A percentile compares a stretch with the other conserved stretches of the same genome.
Evolutionary conservation across 1,284 basidiomycete genomes (phyloP).

Genomic region (Fomitopsis pinicola): DNA sequence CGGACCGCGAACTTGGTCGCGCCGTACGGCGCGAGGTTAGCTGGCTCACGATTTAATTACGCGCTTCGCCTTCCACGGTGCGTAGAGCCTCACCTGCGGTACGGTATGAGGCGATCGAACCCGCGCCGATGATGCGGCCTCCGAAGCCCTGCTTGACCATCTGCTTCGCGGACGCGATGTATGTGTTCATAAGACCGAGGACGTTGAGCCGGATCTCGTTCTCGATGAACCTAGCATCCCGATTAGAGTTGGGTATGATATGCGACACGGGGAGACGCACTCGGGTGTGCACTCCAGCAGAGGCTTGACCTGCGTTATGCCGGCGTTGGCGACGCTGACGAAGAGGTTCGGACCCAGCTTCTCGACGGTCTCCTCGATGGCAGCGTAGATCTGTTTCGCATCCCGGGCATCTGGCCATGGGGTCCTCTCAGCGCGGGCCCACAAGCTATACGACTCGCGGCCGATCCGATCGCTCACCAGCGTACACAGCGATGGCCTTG

Average conservation of each 20-base stretch:
- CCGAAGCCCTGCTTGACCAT: slow-evolving; percentile 40
- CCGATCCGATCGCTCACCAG: slow-evolving; percentile 18
- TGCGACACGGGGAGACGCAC: slow-evolving; percentile 13
- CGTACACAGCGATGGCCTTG: slow-evolving; percentile 26
- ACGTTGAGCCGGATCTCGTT: slow-evolving; percentile 31
- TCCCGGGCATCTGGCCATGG: slow-evolving; percentile 22
- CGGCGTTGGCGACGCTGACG: slow-evolving; percentile 38
- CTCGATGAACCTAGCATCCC: slow-evolving; percentile 25
- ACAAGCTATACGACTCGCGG: no score
- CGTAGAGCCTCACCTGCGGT: slow-evolving; percentile 18
- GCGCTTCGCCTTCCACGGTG: not conserved
- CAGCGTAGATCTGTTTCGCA: slow-evolving; percentile 29
- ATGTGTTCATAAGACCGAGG: slow-evolving; percentile 31
- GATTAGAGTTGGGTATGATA: not conserved
- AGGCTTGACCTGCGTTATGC: slow-evolving; percentile 30
- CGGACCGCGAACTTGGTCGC: slow-evolving; percentile 40
- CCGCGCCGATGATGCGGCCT: slow-evolving; percentile 36
- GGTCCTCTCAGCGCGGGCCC: not conserved
- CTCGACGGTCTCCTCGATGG: slow-evolving; percentile 28
- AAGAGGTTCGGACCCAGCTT: slow-evolving; percentile 29
- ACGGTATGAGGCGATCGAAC: slow-evolving; percentile 30
- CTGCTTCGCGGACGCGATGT: slow-evolving; percentile 35
- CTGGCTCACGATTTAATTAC: slow-evolving; percentile 9
- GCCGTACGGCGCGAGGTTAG: slow-evolving; percentile 31
- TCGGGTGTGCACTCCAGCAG: slow-evolving; percentile 29